phyloP scores from a whole-genome alignment of 768 basidiomycete genomes.

The Tephrocybe sp. region DNA sequence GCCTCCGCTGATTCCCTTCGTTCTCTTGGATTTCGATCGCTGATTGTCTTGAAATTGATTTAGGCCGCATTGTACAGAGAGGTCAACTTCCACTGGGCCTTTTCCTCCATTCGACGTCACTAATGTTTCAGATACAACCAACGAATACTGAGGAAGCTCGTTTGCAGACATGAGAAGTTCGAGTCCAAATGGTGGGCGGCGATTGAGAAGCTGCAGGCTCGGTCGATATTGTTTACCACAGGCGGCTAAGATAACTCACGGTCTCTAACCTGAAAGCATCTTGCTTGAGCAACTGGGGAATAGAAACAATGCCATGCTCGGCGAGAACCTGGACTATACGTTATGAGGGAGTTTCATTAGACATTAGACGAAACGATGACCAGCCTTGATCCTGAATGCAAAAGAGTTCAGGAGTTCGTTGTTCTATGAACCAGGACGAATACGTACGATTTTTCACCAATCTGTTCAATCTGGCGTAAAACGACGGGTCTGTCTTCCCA shows the following conservation, averaged over 20 bases:
- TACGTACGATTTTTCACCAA: conserved; percentile 88
- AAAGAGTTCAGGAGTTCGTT: conserved; percentile 31
- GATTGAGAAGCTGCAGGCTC: conserved; percentile 78
- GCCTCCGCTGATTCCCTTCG: conserved; percentile 42
- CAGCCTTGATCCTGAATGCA: conserved; percentile 11
- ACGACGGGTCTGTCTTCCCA: conserved; percentile 91
- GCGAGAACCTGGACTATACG: conserved; percentile 59
- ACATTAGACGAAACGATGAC: not conserved
- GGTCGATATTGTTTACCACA: no score
- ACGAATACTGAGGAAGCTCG: conserved; percentile 63
- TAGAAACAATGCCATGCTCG: conserved; percentile 64
- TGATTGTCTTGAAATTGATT: conserved; percentile 22
- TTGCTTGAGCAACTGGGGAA: conserved; percentile 54
- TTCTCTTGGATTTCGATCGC: conserved; percentile 39
- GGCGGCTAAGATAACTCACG: no score
- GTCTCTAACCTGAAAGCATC: conserved; percentile 62
- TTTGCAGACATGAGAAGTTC: conserved; percentile 59
- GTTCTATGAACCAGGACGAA: not conserved
- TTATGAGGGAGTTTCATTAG: not conserved
- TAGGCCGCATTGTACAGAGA: conserved; percentile 59
- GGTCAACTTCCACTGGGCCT: conserved; percentile 53
- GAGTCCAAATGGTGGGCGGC: conserved; percentile 70
- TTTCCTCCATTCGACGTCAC: conserved; percentile 43
- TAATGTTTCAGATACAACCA: conserved; percentile 48
- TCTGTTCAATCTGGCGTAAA: conserved; percentile 82